Conservation (phyloP, 2,329 filamentous ascomycete species). For the Trichoderma harzianum region DNA sequence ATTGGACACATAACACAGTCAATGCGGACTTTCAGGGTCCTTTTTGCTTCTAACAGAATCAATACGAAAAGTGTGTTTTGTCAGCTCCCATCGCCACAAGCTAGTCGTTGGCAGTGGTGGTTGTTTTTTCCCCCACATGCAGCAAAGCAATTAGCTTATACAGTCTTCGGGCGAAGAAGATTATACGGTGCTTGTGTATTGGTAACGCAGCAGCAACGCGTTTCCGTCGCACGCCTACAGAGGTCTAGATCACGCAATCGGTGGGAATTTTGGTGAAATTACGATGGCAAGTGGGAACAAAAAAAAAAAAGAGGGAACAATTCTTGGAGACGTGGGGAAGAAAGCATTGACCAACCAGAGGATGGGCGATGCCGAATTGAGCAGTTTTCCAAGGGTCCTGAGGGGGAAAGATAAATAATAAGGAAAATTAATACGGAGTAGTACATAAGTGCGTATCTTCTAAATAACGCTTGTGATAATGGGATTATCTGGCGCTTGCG, state of each 20-base stretch:
- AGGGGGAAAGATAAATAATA: neutral
- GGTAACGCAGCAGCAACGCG: neutral
- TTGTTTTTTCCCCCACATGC: neutral
- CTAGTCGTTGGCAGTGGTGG: neutral
- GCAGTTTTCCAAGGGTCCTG: constrained; percentile 1
- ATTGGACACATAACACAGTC: neutral
- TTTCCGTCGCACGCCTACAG: constrained; percentile 1
- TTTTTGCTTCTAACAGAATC: neutral
- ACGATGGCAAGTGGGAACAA: neutral
- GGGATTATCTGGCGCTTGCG: constrained; percentile 6
- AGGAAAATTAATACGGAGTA: neutral
- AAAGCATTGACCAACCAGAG: neutral
- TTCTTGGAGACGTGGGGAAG: neutral
- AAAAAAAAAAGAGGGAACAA: neutral
- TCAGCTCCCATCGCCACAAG: neutral
- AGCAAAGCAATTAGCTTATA: constrained; percentile 4
- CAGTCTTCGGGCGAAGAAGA: neutral
- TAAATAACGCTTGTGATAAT: neutral
- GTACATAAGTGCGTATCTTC: neutral
- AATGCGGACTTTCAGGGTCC: neutral
- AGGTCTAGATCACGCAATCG: constrained; percentile 16
- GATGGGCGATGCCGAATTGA: constrained; percentile 11
- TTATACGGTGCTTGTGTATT: neutral
- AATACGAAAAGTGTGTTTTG: neutral
- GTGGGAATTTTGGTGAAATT: neutral